Conservation (phyloP, 306 rosid species). For the Acacia melanoxylon region DNA sequence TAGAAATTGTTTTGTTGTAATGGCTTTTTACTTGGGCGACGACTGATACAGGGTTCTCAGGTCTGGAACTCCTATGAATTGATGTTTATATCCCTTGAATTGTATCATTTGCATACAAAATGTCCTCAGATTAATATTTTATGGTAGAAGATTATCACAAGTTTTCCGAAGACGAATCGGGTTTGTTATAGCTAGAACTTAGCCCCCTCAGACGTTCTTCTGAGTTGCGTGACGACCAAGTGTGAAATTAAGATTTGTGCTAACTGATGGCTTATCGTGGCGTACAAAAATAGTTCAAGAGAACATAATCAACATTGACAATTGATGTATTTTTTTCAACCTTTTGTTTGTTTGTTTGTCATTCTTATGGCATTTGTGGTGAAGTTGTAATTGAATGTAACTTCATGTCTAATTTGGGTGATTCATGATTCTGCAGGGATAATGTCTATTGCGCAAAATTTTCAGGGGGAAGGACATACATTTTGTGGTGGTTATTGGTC, state of each 20-base stretch:
- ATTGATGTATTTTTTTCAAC: not conserved
- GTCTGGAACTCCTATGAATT: not conserved
- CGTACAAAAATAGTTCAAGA: not conserved
- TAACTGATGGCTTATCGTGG: not conserved
- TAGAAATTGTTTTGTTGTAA: not conserved
- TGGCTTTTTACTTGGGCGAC: not conserved
- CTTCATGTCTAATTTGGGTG: constrained; percentile 19
- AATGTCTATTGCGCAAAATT: constrained; percentile 66
- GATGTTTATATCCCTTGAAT: not conserved
- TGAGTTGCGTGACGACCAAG: constrained; percentile 7
- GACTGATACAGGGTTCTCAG: not conserved
- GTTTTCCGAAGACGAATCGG: not conserved
- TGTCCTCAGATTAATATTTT: not conserved
- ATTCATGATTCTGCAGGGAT: constrained; percentile 43
- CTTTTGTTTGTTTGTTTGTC: not conserved
- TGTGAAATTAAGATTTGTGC: not conserved
- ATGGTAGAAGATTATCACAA: not conserved
- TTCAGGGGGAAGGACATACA: constrained; percentile 49
- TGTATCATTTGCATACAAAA: not conserved
- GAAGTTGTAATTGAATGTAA: not conserved
- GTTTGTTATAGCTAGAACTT: not conserved
- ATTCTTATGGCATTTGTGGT: not conserved
- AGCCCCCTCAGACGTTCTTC: not conserved
- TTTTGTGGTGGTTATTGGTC: constrained; percentile 53
- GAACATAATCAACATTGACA: not conserved